phyloP scores from a whole-genome alignment of 805 yeast genomes.

The Torulaspora gathmanii region DNA sequence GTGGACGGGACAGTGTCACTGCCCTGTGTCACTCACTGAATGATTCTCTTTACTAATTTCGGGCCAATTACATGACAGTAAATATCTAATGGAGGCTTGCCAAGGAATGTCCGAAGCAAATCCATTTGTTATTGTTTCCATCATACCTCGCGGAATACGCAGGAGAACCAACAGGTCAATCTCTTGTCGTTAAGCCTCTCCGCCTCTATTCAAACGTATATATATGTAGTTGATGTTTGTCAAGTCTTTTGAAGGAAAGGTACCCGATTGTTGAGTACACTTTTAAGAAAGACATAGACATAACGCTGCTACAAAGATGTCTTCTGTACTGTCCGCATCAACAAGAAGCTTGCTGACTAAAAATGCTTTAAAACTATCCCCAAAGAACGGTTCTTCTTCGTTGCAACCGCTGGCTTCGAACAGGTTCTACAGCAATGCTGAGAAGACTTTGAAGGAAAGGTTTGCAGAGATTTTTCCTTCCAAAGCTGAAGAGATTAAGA shows the following conservation, averaged over 20 bases:
- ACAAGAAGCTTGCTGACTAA: slow-evolving; percentile 11
- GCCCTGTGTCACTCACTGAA: not conserved
- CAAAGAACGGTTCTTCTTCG: slow-evolving; percentile 1
- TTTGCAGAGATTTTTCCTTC: slow-evolving; percentile 89
- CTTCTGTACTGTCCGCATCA: slow-evolving; percentile 12
- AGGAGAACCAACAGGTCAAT: not conserved
- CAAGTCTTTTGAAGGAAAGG: not conserved
- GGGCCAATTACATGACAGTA: slow-evolving; percentile 6
- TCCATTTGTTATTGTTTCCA: not conserved
- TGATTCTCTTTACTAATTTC: not conserved
- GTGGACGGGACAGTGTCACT: not conserved
- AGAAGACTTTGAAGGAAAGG: slow-evolving; percentile 81
- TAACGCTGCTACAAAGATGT: slow-evolving; percentile 3
- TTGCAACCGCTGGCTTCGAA: slow-evolving; percentile 2
- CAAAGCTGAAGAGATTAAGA: slow-evolving; percentile 78
- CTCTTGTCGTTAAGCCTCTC: not conserved
- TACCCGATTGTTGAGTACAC: no score
- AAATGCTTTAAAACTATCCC: slow-evolving; percentile 7
- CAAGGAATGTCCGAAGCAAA: slow-evolving; percentile 2
- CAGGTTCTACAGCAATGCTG: slow-evolving; percentile 19
- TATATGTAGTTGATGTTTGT: not conserved
- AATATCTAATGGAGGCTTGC: not conserved
- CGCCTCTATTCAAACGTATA: not conserved
- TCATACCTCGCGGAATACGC: not conserved
- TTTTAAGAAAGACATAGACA: not conserved